phyloP scores from a whole-genome alignment of 139 green algal genomes.

The Mychonastes homosphaera region DNA sequence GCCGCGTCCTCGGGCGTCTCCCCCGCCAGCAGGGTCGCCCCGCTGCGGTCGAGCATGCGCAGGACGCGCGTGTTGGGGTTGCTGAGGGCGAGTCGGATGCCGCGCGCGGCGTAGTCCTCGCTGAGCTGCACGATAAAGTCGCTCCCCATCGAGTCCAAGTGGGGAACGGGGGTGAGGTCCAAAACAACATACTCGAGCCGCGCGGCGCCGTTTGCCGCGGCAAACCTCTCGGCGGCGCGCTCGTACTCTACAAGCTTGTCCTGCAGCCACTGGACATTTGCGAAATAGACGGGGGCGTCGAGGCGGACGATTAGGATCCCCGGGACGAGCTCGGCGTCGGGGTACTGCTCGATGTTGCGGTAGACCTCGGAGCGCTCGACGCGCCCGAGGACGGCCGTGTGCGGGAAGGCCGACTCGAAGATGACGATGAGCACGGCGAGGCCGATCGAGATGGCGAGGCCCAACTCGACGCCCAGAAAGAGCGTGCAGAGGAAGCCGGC shows the following conservation, averaged over 20 bases:
- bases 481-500: constrained; percentile 29
- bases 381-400: constrained; percentile 66
- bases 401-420: constrained; percentile 60
- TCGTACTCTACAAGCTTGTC: constrained; percentile 29
- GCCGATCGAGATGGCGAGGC: constrained; percentile 58
- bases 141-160: constrained; percentile 57
- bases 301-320: constrained; percentile 20
- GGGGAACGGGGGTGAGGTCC: constrained; percentile 61
- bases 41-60: constrained; percentile 20
- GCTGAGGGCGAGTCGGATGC: constrained; percentile 25
- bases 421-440: constrained; percentile 48
- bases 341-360: constrained; percentile 72
- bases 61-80: constrained; percentile 30
- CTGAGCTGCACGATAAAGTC: constrained; percentile 25
- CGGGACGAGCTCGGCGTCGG: constrained; percentile 33
- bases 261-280: constrained; percentile 60
- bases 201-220: constrained; percentile 8
- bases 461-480: constrained; percentile 58
- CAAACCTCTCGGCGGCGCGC: constrained; percentile 14
- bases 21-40: too few species aligned
- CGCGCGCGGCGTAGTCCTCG: constrained; percentile 12
- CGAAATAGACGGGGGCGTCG: constrained; percentile 42
- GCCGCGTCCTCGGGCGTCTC: too few species aligned
- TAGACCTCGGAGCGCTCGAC: constrained; percentile 49
- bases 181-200: constrained; percentile 57